Conservation (phyloP, 2,329 filamentous ascomycete species). For the Fusarium illudens region DNA sequence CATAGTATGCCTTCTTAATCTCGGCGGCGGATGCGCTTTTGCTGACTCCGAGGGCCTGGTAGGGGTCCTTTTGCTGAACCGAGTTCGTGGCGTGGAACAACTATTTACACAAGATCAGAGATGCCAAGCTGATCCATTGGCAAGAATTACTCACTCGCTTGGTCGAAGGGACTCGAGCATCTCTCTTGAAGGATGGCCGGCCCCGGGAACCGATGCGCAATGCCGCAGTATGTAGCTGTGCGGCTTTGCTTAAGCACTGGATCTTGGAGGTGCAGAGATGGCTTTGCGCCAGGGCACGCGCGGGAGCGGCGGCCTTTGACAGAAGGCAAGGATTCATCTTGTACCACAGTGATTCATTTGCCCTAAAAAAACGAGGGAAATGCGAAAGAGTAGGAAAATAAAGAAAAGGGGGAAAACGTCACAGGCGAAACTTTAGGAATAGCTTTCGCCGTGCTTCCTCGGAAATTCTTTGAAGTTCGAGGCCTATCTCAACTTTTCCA, state of each 20-base stretch:
- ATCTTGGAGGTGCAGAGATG: slow-evolving; percentile 54
- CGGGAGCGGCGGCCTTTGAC: slow-evolving; percentile 56
- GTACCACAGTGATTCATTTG: slow-evolving; percentile 44
- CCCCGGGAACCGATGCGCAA: slow-evolving; percentile 31
- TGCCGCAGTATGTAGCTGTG: slow-evolving; percentile 47
- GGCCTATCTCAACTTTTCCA: slow-evolving; percentile 44
- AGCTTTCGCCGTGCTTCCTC: slow-evolving; percentile 29
- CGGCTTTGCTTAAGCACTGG: slow-evolving; percentile 51
- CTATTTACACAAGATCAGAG: slow-evolving; percentile 45
- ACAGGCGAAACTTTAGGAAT: slow-evolving; percentile 11
- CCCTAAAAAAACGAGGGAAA: slow-evolving; percentile 24
- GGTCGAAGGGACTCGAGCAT: slow-evolving; percentile 26
- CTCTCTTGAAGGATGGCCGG: slow-evolving; percentile 29
- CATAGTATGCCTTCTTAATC: slow-evolving; percentile 99
- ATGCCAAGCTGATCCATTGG: slow-evolving; percentile 9
- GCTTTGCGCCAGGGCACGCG: slow-evolving; percentile 56
- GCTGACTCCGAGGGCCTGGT: slow-evolving; percentile 83
- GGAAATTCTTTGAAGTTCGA: slow-evolving; percentile 39
- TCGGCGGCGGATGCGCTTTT: slow-evolving; percentile 84
- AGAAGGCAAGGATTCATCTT: slow-evolving; percentile 60
- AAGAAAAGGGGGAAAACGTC: slow-evolving; percentile 23
- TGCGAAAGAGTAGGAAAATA: slow-evolving; percentile 16
- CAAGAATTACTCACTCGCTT: slow-evolving; percentile 42
- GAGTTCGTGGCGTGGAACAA: slow-evolving; percentile 68
- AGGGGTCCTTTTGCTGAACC: slow-evolving; percentile 77